A percentile compares a stretch with the other conserved stretches of the same genome.
Evolutionary conservation across 2,329 filamentous ascomycete species (phyloP).

Genomic region (Pseudopithomyces chartarum): DNA sequence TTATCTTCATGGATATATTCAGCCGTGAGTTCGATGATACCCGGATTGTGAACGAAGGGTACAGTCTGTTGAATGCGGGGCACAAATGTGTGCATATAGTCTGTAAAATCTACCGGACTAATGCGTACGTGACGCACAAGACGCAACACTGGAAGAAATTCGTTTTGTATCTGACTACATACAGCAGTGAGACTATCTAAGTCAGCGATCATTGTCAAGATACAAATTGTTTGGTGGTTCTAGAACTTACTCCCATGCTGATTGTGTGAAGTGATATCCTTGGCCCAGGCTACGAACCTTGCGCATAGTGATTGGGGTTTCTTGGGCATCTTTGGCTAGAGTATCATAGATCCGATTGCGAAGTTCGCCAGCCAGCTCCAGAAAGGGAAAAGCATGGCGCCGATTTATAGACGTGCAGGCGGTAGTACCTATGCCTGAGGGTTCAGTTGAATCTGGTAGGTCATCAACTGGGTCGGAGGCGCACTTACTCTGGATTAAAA

Average conservation of each 20-base stretch:
- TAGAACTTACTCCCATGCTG: not conserved
- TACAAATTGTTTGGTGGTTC: no score
- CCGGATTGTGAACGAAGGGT: not conserved
- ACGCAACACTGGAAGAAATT: not conserved
- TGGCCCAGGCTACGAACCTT: not conserved
- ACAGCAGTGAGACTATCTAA: not conserved
- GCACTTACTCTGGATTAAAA: no score
- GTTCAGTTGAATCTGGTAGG: not conserved
- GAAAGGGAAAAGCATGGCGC: not conserved
- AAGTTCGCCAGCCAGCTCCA: not conserved
- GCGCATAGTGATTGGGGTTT: not conserved
- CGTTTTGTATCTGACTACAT: not conserved
- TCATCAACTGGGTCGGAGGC: no score
- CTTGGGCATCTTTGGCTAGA: not conserved
- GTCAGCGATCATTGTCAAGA: not conserved
- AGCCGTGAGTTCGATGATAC: not conserved
- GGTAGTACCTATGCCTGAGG: no score
- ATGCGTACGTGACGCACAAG: not conserved
- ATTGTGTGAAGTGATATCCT: not conserved
- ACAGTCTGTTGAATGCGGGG: not conserved
- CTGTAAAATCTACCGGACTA: not conserved
- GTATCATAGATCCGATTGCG: not conserved
- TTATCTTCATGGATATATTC: not conserved
- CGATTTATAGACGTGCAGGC: not conserved
- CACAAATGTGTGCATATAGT: not conserved